Evolutionary conservation across 306 rosid genomes (phyloP).

Genomic region (Carpinus viminea): DNA sequence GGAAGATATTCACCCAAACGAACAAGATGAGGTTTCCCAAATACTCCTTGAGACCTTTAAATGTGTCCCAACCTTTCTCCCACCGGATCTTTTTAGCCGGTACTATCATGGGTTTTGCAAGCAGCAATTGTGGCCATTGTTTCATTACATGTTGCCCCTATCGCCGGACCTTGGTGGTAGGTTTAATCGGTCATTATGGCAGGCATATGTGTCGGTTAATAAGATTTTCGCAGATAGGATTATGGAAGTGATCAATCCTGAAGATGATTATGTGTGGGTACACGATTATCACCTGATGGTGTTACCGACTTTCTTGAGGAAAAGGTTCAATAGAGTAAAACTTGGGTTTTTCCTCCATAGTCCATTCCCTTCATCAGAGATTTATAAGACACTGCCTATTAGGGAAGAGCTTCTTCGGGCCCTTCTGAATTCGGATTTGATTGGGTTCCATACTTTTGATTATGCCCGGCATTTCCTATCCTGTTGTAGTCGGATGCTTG

Average conservation of each 20-base stretch:
- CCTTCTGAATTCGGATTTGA: constrained; percentile 76
- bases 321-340: constrained; percentile 71
- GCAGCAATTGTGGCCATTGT: constrained; percentile 82
- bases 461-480: constrained; percentile 83
- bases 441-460: constrained; percentile 87
- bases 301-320: constrained; percentile 82
- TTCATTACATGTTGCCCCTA: constrained; percentile 82
- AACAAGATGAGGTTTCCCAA: constrained; percentile 86
- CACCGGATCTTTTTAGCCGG: constrained; percentile 59
- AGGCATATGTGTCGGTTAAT: constrained; percentile 77
- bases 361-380: constrained; percentile 83
- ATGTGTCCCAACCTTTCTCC: constrained; percentile 76
- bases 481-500: constrained; percentile 87
- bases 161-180: constrained; percentile 79
- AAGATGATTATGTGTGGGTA: constrained; percentile 83
- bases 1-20: constrained; percentile 65
- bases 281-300: constrained; percentile 93
- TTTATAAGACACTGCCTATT: constrained; percentile 72
- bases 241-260: constrained; percentile 89
- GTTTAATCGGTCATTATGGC: constrained; percentile 73
- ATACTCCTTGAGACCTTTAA: constrained; percentile 61
- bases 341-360: constrained; percentile 87
- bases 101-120: constrained; percentile 85
- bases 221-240: constrained; percentile 83
- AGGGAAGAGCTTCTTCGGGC: constrained; percentile 80